These are phyloP conservation scores for Casuarina cunninghamiana DNA, from an alignment of 306 rosid species.

Conservation along the genomic window DNA sequence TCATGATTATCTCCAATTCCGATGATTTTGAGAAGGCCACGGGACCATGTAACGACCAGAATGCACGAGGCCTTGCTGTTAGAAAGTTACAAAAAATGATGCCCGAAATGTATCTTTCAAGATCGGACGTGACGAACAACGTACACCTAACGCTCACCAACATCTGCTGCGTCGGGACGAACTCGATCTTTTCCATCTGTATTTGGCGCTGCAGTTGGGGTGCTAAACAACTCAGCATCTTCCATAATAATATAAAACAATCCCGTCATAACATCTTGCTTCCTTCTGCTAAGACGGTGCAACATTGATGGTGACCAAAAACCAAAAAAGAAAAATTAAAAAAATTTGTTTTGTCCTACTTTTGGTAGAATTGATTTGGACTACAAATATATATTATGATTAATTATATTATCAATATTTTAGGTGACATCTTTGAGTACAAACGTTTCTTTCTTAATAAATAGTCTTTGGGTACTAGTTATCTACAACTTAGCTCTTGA, in stretches of 20 bases:
- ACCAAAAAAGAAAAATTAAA: too few species aligned
- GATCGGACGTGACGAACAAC: constrained; percentile 10
- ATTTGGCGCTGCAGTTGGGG: constrained; percentile 24
- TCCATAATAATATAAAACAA: constrained; percentile 6
- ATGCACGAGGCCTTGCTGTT: too few species aligned
- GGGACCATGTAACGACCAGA: too few species aligned
- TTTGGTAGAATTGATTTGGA: too few species aligned
- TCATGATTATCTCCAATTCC: constrained; percentile 20
- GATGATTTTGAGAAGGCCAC: not conserved
- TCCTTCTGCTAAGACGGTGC: not conserved
- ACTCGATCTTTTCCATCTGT: constrained; percentile 25
- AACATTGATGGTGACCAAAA: not conserved
- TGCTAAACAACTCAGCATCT: constrained; percentile 56
- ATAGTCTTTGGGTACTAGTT: too few species aligned
- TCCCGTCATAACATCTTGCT: constrained; percentile 16
- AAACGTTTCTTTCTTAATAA: too few species aligned
- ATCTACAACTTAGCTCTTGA: too few species aligned
- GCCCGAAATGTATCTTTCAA: not conserved
- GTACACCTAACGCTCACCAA: not conserved
- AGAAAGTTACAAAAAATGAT: not conserved
- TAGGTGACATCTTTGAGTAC: too few species aligned
- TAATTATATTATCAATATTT: too few species aligned
- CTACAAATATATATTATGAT: too few species aligned
- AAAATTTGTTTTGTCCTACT: too few species aligned
- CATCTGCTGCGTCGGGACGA: constrained; percentile 23